These are phyloP conservation scores for Tolypocladium tundrense DNA, from an alignment of 2,329 filamentous ascomycete species.

Conservation along the genomic window DNA sequence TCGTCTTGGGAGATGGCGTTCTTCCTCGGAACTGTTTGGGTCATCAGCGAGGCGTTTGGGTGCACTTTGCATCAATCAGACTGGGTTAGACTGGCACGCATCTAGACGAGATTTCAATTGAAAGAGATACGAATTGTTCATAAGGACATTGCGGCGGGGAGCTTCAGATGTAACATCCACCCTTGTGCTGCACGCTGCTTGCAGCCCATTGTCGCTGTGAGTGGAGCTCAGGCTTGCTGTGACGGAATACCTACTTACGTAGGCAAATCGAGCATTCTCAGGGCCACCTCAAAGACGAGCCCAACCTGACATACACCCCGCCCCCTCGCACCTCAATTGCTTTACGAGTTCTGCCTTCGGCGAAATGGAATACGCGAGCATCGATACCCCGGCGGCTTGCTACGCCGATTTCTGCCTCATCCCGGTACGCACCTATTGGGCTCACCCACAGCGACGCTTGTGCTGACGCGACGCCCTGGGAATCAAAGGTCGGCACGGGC, in stretches of 20 bases:
- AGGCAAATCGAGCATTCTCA: neutral
- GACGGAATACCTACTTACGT: no score
- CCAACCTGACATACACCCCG: neutral
- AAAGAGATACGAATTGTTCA: neutral
- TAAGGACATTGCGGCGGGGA: no score
- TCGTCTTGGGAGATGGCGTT: neutral
- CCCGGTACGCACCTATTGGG: conserved; percentile 41
- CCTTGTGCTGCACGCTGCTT: no score
- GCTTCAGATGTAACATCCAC: no score
- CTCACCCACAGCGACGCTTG: neutral
- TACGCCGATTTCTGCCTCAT: conserved; percentile 89
- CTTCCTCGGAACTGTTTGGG: neutral
- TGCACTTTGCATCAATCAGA: neutral
- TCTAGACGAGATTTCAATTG: neutral
- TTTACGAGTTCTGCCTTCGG: neutral
- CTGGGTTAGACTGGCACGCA: neutral
- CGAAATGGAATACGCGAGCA: conserved; percentile 33
- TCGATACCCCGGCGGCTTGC: conserved; percentile 62
- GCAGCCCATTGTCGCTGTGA: no score
- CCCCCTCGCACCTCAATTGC: neutral
- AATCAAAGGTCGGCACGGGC: conserved; percentile 63
- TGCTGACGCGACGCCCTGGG: neutral
- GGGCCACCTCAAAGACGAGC: neutral
- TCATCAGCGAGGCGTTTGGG: neutral
- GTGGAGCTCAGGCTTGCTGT: no score